A percentile compares a stretch with the other conserved stretches of the same genome.
These are phyloP conservation scores for Dacryopinax primogenitus DNA, from an alignment of 768 basidiomycete species.

Conservation along the genomic window DNA sequence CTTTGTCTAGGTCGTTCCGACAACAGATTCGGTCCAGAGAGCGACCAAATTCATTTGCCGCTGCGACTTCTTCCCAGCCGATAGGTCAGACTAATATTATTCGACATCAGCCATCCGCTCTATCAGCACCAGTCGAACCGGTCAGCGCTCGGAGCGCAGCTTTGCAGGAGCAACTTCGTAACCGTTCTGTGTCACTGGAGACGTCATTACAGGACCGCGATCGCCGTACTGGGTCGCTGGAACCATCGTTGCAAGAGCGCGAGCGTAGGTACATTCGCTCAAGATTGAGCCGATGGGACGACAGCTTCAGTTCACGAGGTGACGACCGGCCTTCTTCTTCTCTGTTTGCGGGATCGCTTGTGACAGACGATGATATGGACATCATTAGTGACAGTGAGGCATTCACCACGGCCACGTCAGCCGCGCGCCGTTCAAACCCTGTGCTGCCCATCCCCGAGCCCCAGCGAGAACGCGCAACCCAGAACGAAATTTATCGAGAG, in stretches of 20 bases:
- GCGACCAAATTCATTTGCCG: neutral
- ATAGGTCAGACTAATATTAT: neutral
- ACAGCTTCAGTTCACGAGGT: neutral
- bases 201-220: neutral
- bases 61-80: neutral
- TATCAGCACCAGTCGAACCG: neutral
- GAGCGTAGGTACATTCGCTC: neutral
- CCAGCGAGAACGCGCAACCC: neutral
- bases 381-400: neutral
- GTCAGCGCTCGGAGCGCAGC: neutral
- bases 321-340: neutral
- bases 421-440: neutral
- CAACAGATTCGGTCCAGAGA: neutral
- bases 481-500: neutral
- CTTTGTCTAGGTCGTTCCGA: neutral
- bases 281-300: neutral
- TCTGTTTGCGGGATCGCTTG: neutral
- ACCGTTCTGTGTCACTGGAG: neutral
- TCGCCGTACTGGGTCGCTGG: neutral
- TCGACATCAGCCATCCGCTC: neutral
- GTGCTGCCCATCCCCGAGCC: neutral
- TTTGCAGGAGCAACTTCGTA: neutral
- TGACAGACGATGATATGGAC: constrained; percentile 4
- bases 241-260: neutral
- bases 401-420: neutral